These are phyloP conservation scores for Isatis tinctoria DNA, from an alignment of 345 rosid species.

Conservation along the genomic window DNA sequence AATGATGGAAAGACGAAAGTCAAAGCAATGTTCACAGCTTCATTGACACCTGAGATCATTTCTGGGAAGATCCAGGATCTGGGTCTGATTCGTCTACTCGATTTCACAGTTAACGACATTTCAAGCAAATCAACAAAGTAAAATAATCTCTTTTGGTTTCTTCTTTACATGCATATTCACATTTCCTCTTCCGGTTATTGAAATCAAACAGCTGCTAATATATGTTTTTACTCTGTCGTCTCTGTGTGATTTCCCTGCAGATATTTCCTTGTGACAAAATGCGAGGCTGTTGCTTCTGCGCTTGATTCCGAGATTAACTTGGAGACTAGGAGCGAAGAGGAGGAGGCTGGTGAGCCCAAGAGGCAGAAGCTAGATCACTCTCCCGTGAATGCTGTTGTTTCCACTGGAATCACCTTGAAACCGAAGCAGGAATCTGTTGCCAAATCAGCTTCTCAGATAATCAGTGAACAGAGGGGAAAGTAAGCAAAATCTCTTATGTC, in stretches of 20 bases:
- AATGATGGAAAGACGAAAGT: constrained; percentile 70
- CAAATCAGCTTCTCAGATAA: constrained; percentile 84
- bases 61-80: constrained; percentile 71
- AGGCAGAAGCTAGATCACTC: constrained; percentile 51
- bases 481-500: constrained; percentile 29
- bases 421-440: constrained; percentile 63
- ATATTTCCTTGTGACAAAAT: constrained; percentile 68
- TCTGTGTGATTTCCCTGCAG: constrained; percentile 34
- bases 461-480: constrained; percentile 65
- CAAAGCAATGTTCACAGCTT: constrained; percentile 63
- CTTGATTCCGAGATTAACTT: constrained; percentile 58
- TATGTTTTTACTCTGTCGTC: not conserved
- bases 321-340: constrained; percentile 33
- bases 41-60: constrained; percentile 51
- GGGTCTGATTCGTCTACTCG: constrained; percentile 62
- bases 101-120: constrained; percentile 77
- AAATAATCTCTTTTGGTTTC: not conserved
- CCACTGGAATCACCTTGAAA: constrained; percentile 48
- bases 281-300: constrained; percentile 65
- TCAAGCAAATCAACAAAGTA: constrained; percentile 84
- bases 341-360: constrained; percentile 23
- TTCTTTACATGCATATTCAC: not conserved
- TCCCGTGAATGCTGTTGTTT: constrained; percentile 21
- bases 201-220: not conserved
- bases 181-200: not conserved